phyloP scores from a whole-genome alignment of 1,284 basidiomycete genomes.

The Taiwanofungus camphoratus region DNA sequence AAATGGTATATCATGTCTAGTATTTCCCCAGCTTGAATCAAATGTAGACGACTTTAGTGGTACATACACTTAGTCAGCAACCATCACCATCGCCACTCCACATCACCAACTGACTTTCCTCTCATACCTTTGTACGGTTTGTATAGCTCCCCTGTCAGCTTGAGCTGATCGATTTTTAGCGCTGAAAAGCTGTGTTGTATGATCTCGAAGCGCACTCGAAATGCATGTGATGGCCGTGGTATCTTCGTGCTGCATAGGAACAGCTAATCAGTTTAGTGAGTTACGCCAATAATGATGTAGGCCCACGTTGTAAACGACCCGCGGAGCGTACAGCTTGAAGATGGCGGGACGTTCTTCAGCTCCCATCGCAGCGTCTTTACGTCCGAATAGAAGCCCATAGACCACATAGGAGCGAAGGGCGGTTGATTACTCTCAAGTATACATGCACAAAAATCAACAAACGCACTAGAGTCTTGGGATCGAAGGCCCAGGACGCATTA shows the following conservation, averaged over 20 bases:
- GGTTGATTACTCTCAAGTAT: too few relatives aligned
- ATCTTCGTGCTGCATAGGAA: constrained; percentile 30
- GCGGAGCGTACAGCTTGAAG: constrained; percentile 66
- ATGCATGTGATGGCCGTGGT: constrained; percentile 60
- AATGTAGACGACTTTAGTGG: too few relatives aligned
- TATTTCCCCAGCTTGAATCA: too few relatives aligned
- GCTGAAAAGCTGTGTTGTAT: constrained; percentile 73
- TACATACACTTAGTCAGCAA: too few relatives aligned
- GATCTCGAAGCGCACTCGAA: constrained; percentile 70
- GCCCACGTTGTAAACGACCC: constrained; percentile 78
- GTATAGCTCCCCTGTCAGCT: constrained; percentile 75
- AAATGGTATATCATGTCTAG: too few relatives aligned
- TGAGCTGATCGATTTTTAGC: constrained; percentile 81
- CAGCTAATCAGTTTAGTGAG: too few relatives aligned
- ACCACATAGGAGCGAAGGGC: too few relatives aligned
- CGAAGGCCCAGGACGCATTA: constrained; percentile 76
- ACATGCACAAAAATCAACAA: too few relatives aligned
- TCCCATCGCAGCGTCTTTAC: constrained; percentile 74
- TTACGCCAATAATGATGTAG: too few relatives aligned
- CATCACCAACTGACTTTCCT: constrained; percentile 50
- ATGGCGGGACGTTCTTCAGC: constrained; percentile 62
- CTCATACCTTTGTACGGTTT: constrained; percentile 71
- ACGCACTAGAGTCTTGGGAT: constrained; percentile 57
- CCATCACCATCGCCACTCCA: constrained; percentile 69
- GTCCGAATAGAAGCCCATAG: too few relatives aligned